Conservation (phyloP, 23 red algal species). For the Rhodosorus marinus region DNA sequence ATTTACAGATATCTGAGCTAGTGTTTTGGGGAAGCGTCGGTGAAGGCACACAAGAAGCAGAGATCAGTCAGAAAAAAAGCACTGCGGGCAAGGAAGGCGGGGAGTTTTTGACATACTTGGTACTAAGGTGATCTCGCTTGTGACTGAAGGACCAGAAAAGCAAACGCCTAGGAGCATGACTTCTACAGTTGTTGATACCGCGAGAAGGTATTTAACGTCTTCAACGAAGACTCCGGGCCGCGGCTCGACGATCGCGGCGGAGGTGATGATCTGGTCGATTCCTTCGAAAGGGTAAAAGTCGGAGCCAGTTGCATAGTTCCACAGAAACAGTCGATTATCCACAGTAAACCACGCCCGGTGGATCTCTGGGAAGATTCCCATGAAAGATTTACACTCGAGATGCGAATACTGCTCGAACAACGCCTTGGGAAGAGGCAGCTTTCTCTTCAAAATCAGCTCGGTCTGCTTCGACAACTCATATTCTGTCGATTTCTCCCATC, state of each 20-base stretch:
- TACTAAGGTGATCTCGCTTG: neutral
- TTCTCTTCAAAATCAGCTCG: neutral
- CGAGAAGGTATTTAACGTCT: neutral
- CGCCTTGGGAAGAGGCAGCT: neutral
- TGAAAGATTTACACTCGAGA: neutral
- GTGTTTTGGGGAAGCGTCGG: neutral
- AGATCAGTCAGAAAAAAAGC: too few relatives aligned
- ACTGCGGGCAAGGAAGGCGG: too few relatives aligned
- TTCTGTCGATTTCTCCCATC: too few relatives aligned
- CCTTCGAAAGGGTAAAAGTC: neutral
- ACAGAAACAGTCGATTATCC: neutral
- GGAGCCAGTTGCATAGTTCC: neutral
- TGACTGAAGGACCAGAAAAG: neutral
- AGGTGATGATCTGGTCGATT: too few relatives aligned
- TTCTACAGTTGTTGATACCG: neutral
- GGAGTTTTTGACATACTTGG: neutral
- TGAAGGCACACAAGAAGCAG: neutral
- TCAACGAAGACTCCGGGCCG: neutral
- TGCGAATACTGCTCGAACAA: neutral
- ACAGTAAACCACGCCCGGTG: conserved; percentile 1
- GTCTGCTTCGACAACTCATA: too few relatives aligned
- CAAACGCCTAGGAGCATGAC: neutral
- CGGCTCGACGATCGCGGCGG: too few relatives aligned
- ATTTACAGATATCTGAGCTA: neutral
- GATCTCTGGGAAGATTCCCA: neutral